Evolutionary conservation across 805 yeast genomes (phyloP).

Genomic region (Candida coquimbonensis): DNA sequence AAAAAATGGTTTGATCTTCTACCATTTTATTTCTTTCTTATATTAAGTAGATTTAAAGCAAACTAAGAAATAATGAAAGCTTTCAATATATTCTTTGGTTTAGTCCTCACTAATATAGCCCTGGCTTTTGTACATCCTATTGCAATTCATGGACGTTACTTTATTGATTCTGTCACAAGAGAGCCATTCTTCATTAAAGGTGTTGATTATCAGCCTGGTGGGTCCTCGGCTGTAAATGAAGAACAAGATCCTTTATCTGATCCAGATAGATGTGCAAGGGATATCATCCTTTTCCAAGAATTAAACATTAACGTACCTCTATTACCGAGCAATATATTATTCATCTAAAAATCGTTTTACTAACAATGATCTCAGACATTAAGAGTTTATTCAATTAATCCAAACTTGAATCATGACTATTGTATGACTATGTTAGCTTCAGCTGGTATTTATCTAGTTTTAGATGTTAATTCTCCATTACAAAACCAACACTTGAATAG

Average conservation of each 20-base stretch:
- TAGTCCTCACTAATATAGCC: not conserved
- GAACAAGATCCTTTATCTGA: constrained; percentile 71
- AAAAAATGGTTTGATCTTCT: too few relatives aligned
- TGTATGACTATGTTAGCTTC: constrained; percentile 90
- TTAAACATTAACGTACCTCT: constrained; percentile 59
- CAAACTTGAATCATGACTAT: constrained; percentile 72
- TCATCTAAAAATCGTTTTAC: constrained; percentile 37
- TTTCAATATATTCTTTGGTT: not conserved
- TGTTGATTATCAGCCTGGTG: constrained; percentile 95
- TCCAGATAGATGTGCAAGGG: constrained; percentile 68
- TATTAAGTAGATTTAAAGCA: too few relatives aligned
- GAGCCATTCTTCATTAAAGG: constrained; percentile 80
- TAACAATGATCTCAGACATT: constrained; percentile 45
- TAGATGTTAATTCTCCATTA: constrained; percentile 88
- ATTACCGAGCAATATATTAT: not conserved
- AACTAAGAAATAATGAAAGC: too few relatives aligned
- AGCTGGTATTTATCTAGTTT: constrained; percentile 85
- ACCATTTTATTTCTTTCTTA: too few relatives aligned
- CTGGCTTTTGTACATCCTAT: constrained; percentile 54
- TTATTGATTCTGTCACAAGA: constrained; percentile 65
- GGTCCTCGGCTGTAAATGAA: constrained; percentile 65
- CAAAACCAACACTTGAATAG: constrained; percentile 54
- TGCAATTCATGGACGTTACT: constrained; percentile 59
- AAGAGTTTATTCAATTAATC: constrained; percentile 81
- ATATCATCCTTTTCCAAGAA: constrained; percentile 70